Percentiles rank a stretch among this genome's conserved stretches.
phyloP scores from a whole-genome alignment of 495 filamentous ascomycete species.

The Astrothelium subdiscretum region DNA sequence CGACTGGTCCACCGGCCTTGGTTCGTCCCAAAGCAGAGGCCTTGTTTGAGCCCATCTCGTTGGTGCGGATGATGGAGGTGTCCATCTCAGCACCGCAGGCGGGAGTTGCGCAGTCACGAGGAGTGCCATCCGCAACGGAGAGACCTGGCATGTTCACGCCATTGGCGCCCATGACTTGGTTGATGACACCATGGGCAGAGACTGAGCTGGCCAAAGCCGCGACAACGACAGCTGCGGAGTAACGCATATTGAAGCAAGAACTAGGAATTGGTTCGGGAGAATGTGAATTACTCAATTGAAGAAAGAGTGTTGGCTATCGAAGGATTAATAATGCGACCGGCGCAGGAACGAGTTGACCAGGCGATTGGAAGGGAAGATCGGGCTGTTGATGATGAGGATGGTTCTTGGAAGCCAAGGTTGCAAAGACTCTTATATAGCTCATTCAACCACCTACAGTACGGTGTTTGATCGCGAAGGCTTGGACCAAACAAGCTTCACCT shows the following conservation, averaged over 20 bases:
- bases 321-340: background rate
- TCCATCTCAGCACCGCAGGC: constrained; percentile 34
- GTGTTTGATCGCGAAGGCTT: background rate
- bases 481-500: background rate
- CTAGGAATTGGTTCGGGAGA: background rate
- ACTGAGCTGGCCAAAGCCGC: constrained; percentile 19
- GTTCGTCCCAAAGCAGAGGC: constrained; percentile 47
- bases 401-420: background rate
- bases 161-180: constrained; percentile 40
- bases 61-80: constrained; percentile 42
- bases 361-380: background rate
- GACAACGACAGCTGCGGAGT: constrained; percentile 23
- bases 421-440: background rate
- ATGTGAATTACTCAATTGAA: background rate
- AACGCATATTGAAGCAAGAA: constrained; percentile 19
- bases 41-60: constrained; percentile 27
- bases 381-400: constrained; percentile 2
- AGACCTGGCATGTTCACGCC: constrained; percentile 37
- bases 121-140: constrained; percentile 42
- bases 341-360: background rate
- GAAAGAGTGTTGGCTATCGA: background rate
- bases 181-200: constrained; percentile 39
- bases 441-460: background rate
- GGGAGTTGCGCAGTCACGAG: constrained; percentile 42
- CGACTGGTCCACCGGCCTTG: constrained; percentile 42